Evolutionary conservation across 352 stramenopile species (phyloP).

Genomic region (Poterioochromonas sp.): DNA sequence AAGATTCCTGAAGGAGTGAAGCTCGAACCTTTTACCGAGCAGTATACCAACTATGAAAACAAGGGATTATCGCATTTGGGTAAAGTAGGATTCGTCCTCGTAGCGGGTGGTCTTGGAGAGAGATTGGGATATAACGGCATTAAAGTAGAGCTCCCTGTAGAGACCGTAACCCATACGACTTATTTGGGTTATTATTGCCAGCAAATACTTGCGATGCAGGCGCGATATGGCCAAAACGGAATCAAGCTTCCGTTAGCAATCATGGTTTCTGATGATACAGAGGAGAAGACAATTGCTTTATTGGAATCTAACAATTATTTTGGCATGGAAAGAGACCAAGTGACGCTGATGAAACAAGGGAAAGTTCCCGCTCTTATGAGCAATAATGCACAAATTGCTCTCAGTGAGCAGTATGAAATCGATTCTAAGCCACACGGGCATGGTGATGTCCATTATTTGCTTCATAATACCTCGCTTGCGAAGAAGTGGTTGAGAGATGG

Average conservation of each 20-base stretch:
- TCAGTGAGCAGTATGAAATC: constrained; percentile 55
- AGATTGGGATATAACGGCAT: constrained; percentile 88
- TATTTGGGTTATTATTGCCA: constrained; percentile 87
- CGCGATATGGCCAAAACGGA: constrained; percentile 40
- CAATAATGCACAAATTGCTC: constrained; percentile 64
- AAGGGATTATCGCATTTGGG: constrained; percentile 47
- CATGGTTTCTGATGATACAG: constrained; percentile 93
- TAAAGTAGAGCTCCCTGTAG: constrained; percentile 88
- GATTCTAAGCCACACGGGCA: constrained; percentile 96
- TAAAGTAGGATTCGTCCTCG: constrained; percentile 77
- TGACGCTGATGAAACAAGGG: constrained; percentile 93
- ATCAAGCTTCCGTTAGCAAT: constrained; percentile 78
- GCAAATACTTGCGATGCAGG: constrained; percentile 81
- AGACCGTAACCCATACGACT: constrained; percentile 70
- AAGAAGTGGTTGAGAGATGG: constrained; percentile 59
- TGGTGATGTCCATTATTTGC: constrained; percentile 90
- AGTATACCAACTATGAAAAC: constrained; percentile 60
- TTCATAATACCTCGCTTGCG: constrained; percentile 64
- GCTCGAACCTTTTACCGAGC: constrained; percentile 53
- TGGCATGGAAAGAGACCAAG: constrained; percentile 74
- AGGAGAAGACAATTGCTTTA: constrained; percentile 71
- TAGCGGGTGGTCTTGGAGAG: constrained; percentile 92
- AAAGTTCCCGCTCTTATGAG: constrained; percentile 80
- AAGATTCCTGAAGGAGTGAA: constrained; percentile 47
- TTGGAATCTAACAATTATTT: constrained; percentile 82